Conservation (phyloP, 345 rosid species). For the Schrenkiella parvula region DNA sequence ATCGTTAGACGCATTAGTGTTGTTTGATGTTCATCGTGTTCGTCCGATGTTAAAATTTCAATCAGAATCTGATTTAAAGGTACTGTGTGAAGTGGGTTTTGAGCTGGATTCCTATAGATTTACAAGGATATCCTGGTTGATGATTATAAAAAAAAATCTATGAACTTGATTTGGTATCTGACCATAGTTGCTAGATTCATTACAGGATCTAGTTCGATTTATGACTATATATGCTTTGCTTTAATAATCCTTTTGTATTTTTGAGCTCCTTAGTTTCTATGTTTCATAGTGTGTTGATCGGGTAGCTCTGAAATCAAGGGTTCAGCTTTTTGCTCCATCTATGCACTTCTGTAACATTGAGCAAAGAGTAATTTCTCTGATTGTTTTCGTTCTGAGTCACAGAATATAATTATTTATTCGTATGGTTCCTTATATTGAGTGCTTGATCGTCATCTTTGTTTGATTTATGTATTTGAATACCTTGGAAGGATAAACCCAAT, state of each 20-base stretch:
- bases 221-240: not conserved
- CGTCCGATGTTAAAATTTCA: not conserved
- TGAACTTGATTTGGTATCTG: constrained; percentile 5
- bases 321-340: constrained; percentile 2
- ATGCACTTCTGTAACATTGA: not conserved
- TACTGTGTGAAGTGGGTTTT: constrained; percentile 24
- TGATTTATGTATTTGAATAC: constrained; percentile 3
- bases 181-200: not conserved
- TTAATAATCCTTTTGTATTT: not conserved
- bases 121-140: not conserved
- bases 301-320: constrained; percentile 1
- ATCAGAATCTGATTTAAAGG: constrained; percentile 10
- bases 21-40: constrained; percentile 9
- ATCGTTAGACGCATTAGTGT: constrained; percentile 20
- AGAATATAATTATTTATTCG: not conserved
- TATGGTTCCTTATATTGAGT: not conserved
- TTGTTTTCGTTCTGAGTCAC: not conserved
- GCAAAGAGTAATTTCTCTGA: not conserved
- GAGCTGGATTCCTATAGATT: constrained; percentile 17
- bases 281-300: not conserved
- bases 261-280: not conserved
- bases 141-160: not conserved
- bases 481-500: not conserved
- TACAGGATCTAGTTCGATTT: constrained; percentile 20
- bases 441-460: not conserved